Base-by-base conservation (phyloP, 1,284 basidiomycete genomes). In the Fomitopsis schrenkii region DNA sequence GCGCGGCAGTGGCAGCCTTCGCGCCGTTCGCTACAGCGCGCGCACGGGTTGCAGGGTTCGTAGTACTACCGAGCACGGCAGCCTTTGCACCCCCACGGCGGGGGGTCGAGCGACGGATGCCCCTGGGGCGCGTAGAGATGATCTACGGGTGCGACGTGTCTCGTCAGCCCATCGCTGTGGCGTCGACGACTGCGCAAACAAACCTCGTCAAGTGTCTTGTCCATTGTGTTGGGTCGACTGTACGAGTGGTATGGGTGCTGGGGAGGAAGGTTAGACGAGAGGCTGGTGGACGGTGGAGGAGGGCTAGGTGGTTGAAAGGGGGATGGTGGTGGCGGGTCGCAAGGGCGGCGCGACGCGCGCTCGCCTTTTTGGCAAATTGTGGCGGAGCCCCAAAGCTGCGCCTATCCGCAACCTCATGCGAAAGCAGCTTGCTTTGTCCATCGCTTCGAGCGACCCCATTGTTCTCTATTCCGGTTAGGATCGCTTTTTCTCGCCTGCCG, bases 161-260 rank as follows among this genome's bases (percentile, higher is more conserved):
- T 53, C 67, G 67, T 68, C 59, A 65, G 58, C 50, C 40, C 52
- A 48, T 33, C 45, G 45, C 55, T 58, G 57, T 63, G 63, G 57
- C 62, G 55, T 61, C 63, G 56, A 46, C 61, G 63, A 66, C 55
- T 63, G 59, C 61, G 30, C 15, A 54, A 38, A 73, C 87, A 58
- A 63, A 97, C 93, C 70, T 95, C 91, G 76, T 96, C 94, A 69
- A 97, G 92, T 71, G 91, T 85, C 80, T 93, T 91, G 81, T 96
- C 94, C 88, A 91, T 90, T 54, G 35, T 54, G 19, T 38, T 66
- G 40, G 41, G 15, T 36, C 40, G 55, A 17, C 35, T 59, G 35
- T 48, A 44, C 55, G 55, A 59, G 50, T 45, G 36, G 22, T 53
- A 48, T 56, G 55, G 50, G 42, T 59, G 54, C 19, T 61, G 54